These are phyloP conservation scores for Crucibulum laeve DNA, from an alignment of 768 basidiomycete species.

Conservation along the genomic window DNA sequence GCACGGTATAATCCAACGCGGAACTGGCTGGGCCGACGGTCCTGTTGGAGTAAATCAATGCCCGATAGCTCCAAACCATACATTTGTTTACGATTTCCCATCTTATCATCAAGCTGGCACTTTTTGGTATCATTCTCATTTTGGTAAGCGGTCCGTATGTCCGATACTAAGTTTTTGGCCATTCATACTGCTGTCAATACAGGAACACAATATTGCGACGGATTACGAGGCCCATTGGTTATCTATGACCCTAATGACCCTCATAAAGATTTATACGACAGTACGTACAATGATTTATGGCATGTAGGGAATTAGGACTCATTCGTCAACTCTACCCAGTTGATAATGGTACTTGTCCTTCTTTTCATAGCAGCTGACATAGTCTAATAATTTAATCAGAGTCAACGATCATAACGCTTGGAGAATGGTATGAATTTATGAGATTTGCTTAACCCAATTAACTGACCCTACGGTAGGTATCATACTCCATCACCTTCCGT, in stretches of 20 bases:
- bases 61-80: conserved; percentile 32
- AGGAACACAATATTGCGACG: conserved; percentile 28
- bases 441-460: neutral
- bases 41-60: conserved; percentile 34
- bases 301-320: neutral
- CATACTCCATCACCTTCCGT: neutral
- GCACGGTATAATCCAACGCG: conserved; percentile 27
- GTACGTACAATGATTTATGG: neutral
- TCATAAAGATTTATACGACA: conserved; percentile 32
- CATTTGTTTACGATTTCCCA: conserved; percentile 36
- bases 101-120: conserved; percentile 35
- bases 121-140: conserved; percentile 34
- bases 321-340: conserved; percentile 11
- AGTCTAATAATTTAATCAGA: conserved; percentile 16
- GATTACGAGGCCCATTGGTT: conserved; percentile 35
- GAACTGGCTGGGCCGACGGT: conserved; percentile 28
- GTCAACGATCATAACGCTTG: conserved; percentile 35
- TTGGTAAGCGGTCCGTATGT: conserved; percentile 20
- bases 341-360: conserved; percentile 31
- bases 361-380: neutral
- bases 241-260: conserved; percentile 46
- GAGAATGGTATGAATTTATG: conserved; percentile 37
- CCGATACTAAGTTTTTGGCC: conserved; percentile 24
- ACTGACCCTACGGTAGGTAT: neutral
- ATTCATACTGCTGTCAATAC: conserved; percentile 13